phyloP scores from a whole-genome alignment of 1,284 basidiomycete genomes.

The Sphagnurus paluster region DNA sequence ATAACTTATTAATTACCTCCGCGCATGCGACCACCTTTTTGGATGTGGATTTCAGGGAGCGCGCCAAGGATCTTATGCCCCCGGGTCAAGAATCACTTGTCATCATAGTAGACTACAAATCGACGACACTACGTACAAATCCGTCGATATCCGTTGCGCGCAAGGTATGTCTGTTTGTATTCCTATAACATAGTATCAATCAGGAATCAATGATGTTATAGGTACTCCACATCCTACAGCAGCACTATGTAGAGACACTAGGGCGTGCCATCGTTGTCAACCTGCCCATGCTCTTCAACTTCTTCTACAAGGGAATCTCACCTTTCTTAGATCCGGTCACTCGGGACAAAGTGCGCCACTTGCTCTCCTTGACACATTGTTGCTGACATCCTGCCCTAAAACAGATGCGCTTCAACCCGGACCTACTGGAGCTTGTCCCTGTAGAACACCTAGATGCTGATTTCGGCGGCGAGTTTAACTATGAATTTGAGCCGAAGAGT shows the following conservation, averaged over 20 bases:
- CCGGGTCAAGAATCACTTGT: slow-evolving; percentile 78
- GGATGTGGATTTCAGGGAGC: slow-evolving; percentile 52
- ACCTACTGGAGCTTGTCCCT: slow-evolving; percentile 75
- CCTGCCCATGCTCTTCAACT: slow-evolving; percentile 75
- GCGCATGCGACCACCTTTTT: background rate
- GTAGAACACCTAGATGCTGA: slow-evolving; percentile 77
- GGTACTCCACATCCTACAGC: slow-evolving; percentile 83
- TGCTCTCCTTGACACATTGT: too few species aligned
- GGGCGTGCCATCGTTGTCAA: slow-evolving; percentile 86
- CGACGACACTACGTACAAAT: slow-evolving; percentile 76
- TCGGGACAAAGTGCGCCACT: slow-evolving; percentile 71
- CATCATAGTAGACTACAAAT: slow-evolving; percentile 84
- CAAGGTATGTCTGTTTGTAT: slow-evolving; percentile 51
- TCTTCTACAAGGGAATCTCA: slow-evolving; percentile 86
- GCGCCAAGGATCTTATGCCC: slow-evolving; percentile 85
- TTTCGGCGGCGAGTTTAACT: slow-evolving; percentile 80
- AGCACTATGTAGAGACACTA: slow-evolving; percentile 89
- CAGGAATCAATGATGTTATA: slow-evolving; percentile 21
- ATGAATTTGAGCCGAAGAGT: slow-evolving; percentile 71
- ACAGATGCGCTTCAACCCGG: slow-evolving; percentile 87
- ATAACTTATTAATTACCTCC: background rate
- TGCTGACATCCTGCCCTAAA: background rate
- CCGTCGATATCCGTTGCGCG: slow-evolving; percentile 78
- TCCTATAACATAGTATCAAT: background rate
- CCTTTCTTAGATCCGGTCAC: slow-evolving; percentile 92